A percentile compares a stretch with the other conserved stretches of the same genome.
phyloP scores from a whole-genome alignment of 163 green algal genomes.

The Volvox carteri region DNA sequence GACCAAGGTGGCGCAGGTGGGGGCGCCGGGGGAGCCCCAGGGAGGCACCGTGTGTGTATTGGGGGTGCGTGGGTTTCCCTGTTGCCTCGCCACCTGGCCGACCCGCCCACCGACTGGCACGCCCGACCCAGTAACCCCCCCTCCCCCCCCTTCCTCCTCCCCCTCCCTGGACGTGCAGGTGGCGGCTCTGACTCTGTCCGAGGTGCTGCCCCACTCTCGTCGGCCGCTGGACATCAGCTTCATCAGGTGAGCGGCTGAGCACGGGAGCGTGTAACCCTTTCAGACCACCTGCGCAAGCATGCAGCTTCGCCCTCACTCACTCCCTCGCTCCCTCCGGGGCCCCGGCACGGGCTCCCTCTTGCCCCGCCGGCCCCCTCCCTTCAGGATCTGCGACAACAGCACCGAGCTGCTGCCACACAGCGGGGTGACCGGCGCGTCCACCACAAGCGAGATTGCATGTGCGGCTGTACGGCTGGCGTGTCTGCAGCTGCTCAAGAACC shows the following conservation, averaged over 20 bases:
- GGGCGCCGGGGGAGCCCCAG: background rate
- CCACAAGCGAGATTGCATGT: constrained; percentile 70
- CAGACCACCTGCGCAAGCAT: background rate
- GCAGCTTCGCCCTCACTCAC: background rate
- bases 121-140: background rate
- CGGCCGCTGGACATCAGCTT: background rate
- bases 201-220: constrained; percentile 51
- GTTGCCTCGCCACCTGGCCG: no score
- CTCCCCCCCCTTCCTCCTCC: background rate
- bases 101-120: background rate
- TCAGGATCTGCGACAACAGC: constrained; percentile 53
- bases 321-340: no score
- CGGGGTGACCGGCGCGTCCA: constrained; percentile 70
- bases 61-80: no score
- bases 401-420: constrained; percentile 69
- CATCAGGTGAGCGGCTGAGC: constrained; percentile 11
- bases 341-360: no score
- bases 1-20: constrained; percentile 79
- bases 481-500: constrained; percentile 64
- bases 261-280: background rate
- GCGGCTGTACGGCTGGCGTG: constrained; percentile 69
- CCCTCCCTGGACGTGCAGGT: constrained; percentile 24
- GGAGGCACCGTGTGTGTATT: background rate
- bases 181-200: constrained; percentile 68
- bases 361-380: no score